phyloP scores from a whole-genome alignment of 805 yeast genomes.

The Ogataea parapolymorpha region DNA sequence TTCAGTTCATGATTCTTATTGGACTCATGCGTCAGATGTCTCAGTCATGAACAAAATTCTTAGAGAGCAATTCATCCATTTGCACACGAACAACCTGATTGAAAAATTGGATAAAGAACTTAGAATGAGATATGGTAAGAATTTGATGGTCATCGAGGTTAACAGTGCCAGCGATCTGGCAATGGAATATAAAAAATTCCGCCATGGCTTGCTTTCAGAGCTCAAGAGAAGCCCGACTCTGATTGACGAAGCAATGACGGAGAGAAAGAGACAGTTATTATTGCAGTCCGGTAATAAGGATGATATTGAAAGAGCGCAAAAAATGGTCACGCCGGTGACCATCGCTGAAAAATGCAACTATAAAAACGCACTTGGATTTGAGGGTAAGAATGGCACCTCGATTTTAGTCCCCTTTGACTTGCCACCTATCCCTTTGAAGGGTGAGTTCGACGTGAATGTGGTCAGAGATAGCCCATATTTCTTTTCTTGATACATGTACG shows the following conservation, averaged over 20 bases:
- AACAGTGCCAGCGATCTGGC: slow-evolving; percentile 52
- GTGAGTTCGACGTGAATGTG: slow-evolving; percentile 74
- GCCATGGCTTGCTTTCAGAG: slow-evolving; percentile 44
- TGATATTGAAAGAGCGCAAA: slow-evolving; percentile 45
- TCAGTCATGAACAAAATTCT: slow-evolving; percentile 64
- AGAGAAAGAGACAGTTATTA: slow-evolving; percentile 56
- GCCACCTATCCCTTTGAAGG: slow-evolving; percentile 74
- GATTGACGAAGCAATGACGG: slow-evolving; percentile 72
- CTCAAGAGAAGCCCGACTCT: slow-evolving; percentile 54
- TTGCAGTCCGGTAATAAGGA: slow-evolving; percentile 51
- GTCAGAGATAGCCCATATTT: slow-evolving; percentile 77
- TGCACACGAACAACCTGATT: slow-evolving; percentile 74
- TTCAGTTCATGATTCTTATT: slow-evolving; percentile 94
- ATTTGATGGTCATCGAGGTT: slow-evolving; percentile 58
- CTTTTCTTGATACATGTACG: slow-evolving; percentile 40
- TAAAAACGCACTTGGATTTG: slow-evolving; percentile 16
- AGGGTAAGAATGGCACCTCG: slow-evolving; percentile 29
- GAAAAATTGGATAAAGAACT: slow-evolving; percentile 73
- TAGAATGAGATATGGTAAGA: slow-evolving; percentile 71
- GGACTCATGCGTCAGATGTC: slow-evolving; percentile 94
- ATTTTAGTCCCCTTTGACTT: slow-evolving; percentile 65
- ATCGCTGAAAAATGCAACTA: slow-evolving; percentile 37
- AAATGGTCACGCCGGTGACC: slow-evolving; percentile 69
- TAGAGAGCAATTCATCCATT: slow-evolving; percentile 73
- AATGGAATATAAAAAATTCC: slow-evolving; percentile 43